A percentile compares a stretch with the other conserved stretches of the same genome.
phyloP scores from a whole-genome alignment of 176 grass and related monocot species.

The Eleusine coracana region DNA sequence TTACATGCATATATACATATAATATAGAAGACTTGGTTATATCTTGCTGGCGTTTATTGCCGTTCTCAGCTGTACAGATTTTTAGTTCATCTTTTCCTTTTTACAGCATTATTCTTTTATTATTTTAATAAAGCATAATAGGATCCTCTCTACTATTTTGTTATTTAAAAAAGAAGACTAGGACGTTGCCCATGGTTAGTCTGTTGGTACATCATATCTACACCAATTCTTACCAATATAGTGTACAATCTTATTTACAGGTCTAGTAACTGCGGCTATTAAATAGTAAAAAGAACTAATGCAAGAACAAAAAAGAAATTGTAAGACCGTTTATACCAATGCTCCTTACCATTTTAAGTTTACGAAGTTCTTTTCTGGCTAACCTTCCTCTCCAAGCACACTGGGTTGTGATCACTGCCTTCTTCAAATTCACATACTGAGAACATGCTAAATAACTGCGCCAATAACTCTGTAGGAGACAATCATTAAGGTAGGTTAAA shows the following conservation, averaged over 20 bases:
- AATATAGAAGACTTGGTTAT: neutral
- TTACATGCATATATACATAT: neutral
- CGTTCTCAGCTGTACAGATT: too few relatives aligned
- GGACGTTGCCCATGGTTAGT: neutral
- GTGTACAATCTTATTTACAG: neutral
- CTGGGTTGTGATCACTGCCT: slow-evolving; percentile 76
- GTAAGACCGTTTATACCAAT: neutral
- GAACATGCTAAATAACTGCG: slow-evolving; percentile 65
- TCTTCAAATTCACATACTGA: slow-evolving; percentile 71
- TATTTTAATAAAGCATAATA: too few relatives aligned
- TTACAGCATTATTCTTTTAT: too few relatives aligned
- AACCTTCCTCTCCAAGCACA: slow-evolving; percentile 89
- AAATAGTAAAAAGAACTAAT: slow-evolving; percentile 25
- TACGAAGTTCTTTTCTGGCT: slow-evolving; percentile 85
- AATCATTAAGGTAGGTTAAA: slow-evolving; percentile 35
- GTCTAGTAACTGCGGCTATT: neutral
- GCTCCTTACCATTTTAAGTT: slow-evolving; percentile 89
- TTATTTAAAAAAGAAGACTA: neutral
- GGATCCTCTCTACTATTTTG: too few relatives aligned
- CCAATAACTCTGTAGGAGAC: slow-evolving; percentile 61
- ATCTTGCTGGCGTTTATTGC: too few relatives aligned
- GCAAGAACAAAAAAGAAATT: slow-evolving; percentile 8
- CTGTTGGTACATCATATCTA: neutral
- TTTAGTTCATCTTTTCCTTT: too few relatives aligned
- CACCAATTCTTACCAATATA: neutral